Conservation (phyloP, 23 red algal genomes). For the Gracilaria vermiculophylla region DNA sequence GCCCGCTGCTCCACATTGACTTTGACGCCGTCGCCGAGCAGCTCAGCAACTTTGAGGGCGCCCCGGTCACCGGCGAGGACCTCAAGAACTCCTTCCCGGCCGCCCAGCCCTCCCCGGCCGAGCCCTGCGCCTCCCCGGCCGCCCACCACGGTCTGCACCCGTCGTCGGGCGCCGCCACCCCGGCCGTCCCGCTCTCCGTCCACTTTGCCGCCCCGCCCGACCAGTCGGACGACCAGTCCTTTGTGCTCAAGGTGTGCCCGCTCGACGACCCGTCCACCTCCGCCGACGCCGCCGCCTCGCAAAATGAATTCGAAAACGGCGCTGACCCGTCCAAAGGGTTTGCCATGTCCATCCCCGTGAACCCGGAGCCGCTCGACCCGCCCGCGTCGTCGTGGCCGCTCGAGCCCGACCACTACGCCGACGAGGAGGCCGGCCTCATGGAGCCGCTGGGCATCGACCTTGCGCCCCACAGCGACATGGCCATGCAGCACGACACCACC, state of each 20-base stretch:
- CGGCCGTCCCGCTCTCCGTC: not conserved
- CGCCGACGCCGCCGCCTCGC: not conserved
- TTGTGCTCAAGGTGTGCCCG: constrained; percentile 1
- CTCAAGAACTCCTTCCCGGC: not conserved
- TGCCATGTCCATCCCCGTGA: constrained; percentile 33
- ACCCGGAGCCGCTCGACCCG: not conserved
- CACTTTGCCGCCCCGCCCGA: not conserved
- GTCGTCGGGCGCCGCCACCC: not conserved
- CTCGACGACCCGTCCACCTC: not conserved
- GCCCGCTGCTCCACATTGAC: not conserved
- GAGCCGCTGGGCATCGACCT: not conserved
- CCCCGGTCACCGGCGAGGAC: not conserved
- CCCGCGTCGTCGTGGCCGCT: not conserved
- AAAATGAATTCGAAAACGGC: not conserved
- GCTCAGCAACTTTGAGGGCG: not conserved
- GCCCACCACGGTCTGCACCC: not conserved
- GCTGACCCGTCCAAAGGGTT: constrained; percentile 16
- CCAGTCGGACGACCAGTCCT: not conserved
- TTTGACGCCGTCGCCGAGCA: constrained; percentile 18
- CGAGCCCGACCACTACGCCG: not conserved
- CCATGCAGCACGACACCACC: not conserved
- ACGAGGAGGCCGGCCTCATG: constrained; percentile 12
- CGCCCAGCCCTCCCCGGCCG: not conserved
- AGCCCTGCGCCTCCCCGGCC: not conserved
- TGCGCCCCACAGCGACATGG: not conserved